Evolutionary conservation across 2,329 filamentous ascomycete genomes (phyloP).

Genomic region (Laburnicola sp.): DNA sequence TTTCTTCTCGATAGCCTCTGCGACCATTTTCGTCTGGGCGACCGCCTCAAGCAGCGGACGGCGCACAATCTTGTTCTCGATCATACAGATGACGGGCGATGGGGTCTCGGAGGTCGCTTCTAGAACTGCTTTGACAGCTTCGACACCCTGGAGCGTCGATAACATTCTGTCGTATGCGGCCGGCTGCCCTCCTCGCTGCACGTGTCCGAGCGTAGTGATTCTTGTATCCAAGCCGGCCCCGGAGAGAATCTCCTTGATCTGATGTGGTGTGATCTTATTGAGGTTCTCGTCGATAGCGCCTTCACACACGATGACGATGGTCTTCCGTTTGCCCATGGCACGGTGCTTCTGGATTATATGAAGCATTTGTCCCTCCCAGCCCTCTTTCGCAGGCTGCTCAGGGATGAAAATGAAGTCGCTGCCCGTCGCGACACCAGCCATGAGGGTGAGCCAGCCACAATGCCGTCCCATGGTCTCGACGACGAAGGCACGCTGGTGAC

Average conservation of each 20-base stretch:
- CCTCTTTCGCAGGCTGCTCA: constrained; percentile 82
- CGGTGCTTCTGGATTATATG: constrained; percentile 66
- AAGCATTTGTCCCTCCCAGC: constrained; percentile 67
- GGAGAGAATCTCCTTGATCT: constrained; percentile 87
- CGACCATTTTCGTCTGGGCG: constrained; percentile 79
- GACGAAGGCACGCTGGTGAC: constrained; percentile 94
- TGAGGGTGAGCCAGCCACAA: constrained; percentile 95
- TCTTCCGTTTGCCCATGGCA: constrained; percentile 88
- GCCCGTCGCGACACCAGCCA: constrained; percentile 92
- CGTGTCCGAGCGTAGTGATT: constrained; percentile 92
- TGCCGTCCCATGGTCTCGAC: constrained; percentile 96
- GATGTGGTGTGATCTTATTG: constrained; percentile 76
- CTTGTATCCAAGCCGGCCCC: constrained; percentile 85
- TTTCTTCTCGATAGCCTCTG: constrained; percentile 77
- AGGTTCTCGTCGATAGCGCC: constrained; percentile 73
- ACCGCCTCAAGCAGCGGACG: constrained; percentile 90
- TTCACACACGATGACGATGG: constrained; percentile 96
- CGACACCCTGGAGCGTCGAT: constrained; percentile 74
- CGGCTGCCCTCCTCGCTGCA: constrained; percentile 91
- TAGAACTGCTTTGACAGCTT: constrained; percentile 39
- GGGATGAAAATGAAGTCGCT: constrained; percentile 98
- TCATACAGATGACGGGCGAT: constrained; percentile 93
- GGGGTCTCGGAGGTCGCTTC: constrained; percentile 74
- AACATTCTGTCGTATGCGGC: constrained; percentile 95
- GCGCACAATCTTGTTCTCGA: constrained; percentile 95